phyloP scores from a whole-genome alignment of 148 eudicot genomes.

The Chenopodium album region DNA sequence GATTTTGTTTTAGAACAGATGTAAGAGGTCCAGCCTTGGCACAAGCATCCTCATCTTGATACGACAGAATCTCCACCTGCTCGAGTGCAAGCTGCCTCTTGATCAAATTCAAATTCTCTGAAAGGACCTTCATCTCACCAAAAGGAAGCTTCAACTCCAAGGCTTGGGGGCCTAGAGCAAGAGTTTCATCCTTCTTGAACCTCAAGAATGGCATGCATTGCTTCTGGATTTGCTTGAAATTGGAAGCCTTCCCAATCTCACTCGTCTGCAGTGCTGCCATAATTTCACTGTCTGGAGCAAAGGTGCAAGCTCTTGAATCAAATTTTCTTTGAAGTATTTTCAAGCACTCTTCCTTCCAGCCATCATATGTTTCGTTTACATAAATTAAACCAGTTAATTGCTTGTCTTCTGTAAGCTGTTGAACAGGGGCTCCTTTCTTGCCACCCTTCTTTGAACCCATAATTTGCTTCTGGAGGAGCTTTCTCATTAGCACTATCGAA shows the following conservation, averaged over 20 bases:
- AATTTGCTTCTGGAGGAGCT: slow-evolving; percentile 72
- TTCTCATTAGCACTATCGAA: slow-evolving; percentile 62
- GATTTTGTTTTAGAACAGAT: slow-evolving; percentile 56
- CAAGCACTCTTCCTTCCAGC: slow-evolving; percentile 83
- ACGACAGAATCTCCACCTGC: slow-evolving; percentile 52
- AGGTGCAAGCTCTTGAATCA: slow-evolving; percentile 36
- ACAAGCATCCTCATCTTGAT: slow-evolving; percentile 47
- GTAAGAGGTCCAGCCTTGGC: slow-evolving; percentile 52
- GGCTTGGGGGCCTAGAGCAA: slow-evolving; percentile 68
- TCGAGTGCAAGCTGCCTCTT: slow-evolving; percentile 71
- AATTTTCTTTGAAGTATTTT: slow-evolving; percentile 59
- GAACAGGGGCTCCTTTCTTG: slow-evolving; percentile 34
- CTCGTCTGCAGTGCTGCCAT: slow-evolving; percentile 58
- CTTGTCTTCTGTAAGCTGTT: slow-evolving; percentile 44
- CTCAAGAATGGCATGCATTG: slow-evolving; percentile 86
- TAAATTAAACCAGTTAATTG: slow-evolving; percentile 53
- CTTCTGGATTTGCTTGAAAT: slow-evolving; percentile 72
- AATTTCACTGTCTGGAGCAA: slow-evolving; percentile 74
- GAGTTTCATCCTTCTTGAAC: slow-evolving; percentile 82
- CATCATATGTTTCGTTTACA: slow-evolving; percentile 80
- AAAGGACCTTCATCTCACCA: slow-evolving; percentile 75
- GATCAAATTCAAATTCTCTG: slow-evolving; percentile 60
- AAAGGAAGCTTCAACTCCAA: slow-evolving; percentile 79
- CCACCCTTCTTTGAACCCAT: slow-evolving; percentile 69
- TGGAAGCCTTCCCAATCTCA: slow-evolving; percentile 43